Base-by-base conservation (phyloP, 352 stramenopile species). In the Pythium myriotylum region DNA sequence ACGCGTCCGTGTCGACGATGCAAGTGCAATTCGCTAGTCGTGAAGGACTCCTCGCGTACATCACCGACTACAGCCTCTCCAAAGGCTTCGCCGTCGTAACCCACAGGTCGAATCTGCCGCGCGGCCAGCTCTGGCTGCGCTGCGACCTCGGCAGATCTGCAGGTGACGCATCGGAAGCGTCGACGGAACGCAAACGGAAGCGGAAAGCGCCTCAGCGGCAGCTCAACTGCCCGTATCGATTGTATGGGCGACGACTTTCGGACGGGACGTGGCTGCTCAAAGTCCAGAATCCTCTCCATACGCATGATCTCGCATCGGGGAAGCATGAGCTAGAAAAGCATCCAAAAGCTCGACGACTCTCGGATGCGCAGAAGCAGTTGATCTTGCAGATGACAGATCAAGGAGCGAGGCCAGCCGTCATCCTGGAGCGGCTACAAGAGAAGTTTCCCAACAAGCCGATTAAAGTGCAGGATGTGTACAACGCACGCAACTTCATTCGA, bases 391-490 rank as follows among this genome's bases (percentile, higher is more conserved):
- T 83, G 32, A 83, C 74, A 32, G 61, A 66, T 20, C 9, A 54
- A 29, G 74, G 74, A 6, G 43, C 64, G n/a, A 68, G 74, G 0
- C 74, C 74, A 3, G 61, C 62, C 16, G 59, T 68, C 9, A 83
- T 86, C 23, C 56, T 86, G 46, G 67, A 79, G 40, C 65, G 55
- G 20, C 52, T 83, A 39, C 72, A 71, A 52, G 61, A 73, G 27
- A 22, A 53, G 19, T 78, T 81, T 52, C 76, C 76, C 5, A 61
- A 73, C 41, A 77, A 77, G 29, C 65, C 62, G n/a, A 59, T 85
- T 40, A 77, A 77, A 41, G 69, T 81, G 39, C 73, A 77, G 53
- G 76, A 81, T 56, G 76, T 86, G 32, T 86, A 83, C 71, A 83
- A 86, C 57, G 53, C 60, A 35, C 73, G 73, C 48, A 81, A 78